These are phyloP conservation scores for Lenzites betulinus DNA, from an alignment of 768 basidiomycete genomes.

Conservation along the genomic window DNA sequence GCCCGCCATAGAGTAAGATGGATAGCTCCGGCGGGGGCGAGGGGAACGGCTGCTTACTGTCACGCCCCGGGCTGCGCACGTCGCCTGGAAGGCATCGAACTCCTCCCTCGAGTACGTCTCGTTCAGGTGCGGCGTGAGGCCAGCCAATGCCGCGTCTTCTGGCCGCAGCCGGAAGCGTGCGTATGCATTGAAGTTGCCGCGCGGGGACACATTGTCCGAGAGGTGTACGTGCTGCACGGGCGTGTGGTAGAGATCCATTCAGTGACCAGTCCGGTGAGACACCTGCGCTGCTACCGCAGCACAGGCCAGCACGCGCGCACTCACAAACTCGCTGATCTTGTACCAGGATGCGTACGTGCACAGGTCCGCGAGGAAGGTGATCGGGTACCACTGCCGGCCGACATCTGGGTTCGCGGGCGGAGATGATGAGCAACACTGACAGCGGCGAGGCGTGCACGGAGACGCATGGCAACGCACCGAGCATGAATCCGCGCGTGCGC, in stretches of 20 bases:
- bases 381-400: constrained; percentile 31
- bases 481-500: constrained; percentile 31
- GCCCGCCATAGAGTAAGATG: background rate
- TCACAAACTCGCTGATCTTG: constrained; percentile 33
- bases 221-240: constrained; percentile 30
- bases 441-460: background rate
- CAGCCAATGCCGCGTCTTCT: constrained; percentile 24
- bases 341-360: constrained; percentile 32
- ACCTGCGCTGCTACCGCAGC: constrained; percentile 1
- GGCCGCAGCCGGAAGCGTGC: constrained; percentile 32
- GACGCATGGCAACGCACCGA: constrained; percentile 17
- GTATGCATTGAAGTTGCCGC: constrained; percentile 26
- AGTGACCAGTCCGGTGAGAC: no score
- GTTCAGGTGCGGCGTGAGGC: constrained; percentile 29
- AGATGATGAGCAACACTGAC: background rate
- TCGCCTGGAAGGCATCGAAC: constrained; percentile 30
- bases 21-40: background rate
- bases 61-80: constrained; percentile 29
- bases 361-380: constrained; percentile 27
- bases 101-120: constrained; percentile 30
- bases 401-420: constrained; percentile 18
- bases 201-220: constrained; percentile 28
- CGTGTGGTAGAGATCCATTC: background rate
- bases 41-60: constrained; percentile 14
- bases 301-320: background rate